phyloP scores from a whole-genome alignment of 495 filamentous ascomycete genomes.

The Hypoxylon lienhwacheense region DNA sequence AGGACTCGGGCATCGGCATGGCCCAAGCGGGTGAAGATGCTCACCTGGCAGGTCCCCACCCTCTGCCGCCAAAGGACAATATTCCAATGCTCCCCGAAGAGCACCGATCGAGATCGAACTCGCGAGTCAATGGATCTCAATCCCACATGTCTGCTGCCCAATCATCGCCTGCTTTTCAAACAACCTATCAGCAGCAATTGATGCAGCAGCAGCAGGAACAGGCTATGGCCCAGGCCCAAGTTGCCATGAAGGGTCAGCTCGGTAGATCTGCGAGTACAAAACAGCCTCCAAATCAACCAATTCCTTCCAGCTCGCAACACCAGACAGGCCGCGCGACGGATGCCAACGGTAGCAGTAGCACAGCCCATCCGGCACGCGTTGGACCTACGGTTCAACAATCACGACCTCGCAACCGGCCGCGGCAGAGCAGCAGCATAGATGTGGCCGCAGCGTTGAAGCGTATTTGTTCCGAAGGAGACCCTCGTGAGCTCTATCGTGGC shows the following conservation, averaged over 20 bases:
- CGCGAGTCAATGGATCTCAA: slow-evolving; percentile 51
- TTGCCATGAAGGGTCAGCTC: slow-evolving; percentile 58
- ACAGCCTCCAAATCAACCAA: slow-evolving; percentile 49
- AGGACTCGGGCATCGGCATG: slow-evolving; percentile 59
- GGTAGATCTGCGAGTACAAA: slow-evolving; percentile 67
- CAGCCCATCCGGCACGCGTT: slow-evolving; percentile 44
- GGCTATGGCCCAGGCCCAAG: slow-evolving; percentile 72
- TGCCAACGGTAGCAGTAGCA: slow-evolving; percentile 58
- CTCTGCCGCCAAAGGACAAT: slow-evolving; percentile 47
- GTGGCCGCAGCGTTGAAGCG: slow-evolving; percentile 78
- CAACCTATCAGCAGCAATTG: slow-evolving; percentile 69
- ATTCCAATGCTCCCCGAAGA: slow-evolving; percentile 58
- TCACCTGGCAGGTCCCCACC: slow-evolving; percentile 45
- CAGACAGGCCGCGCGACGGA: slow-evolving; percentile 57
- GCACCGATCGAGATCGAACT: slow-evolving; percentile 57
- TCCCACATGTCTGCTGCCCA: slow-evolving; percentile 44
- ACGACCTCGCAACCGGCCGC: slow-evolving; percentile 72
- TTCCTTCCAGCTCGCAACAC: slow-evolving; percentile 59
- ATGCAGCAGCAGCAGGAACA: slow-evolving; percentile 74
- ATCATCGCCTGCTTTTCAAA: slow-evolving; percentile 40
- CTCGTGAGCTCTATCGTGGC: slow-evolving; percentile 79
- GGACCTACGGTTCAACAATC: slow-evolving; percentile 55
- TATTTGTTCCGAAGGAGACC: slow-evolving; percentile 89
- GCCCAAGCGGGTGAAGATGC: slow-evolving; percentile 56
- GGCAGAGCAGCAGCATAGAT: slow-evolving; percentile 74